Percentiles rank a stretch among this genome's conserved stretches.
These are phyloP conservation scores for Anthostomella pinea DNA, from an alignment of 2,329 filamentous ascomycete species.

Conservation along the genomic window DNA sequence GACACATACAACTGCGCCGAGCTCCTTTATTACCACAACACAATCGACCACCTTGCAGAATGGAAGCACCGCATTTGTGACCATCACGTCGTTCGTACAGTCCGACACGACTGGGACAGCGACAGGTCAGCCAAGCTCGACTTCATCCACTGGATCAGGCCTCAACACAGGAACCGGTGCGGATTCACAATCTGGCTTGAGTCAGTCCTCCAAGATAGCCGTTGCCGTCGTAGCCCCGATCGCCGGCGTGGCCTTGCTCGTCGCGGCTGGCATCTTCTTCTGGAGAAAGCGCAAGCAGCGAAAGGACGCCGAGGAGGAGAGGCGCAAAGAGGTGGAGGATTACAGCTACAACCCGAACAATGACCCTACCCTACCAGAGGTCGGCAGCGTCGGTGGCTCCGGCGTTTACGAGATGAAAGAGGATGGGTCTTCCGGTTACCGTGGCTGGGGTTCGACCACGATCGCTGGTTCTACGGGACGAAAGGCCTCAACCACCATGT, in stretches of 20 bases:
- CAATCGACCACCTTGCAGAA: constrained; percentile 14
- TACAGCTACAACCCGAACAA: constrained; percentile 98
- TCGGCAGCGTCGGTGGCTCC: constrained; percentile 43
- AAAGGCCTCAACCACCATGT: constrained; percentile 87
- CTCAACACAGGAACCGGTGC: constrained; percentile 15
- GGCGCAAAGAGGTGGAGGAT: constrained; percentile 94
- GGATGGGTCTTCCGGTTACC: constrained; percentile 74
- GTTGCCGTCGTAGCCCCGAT: constrained; percentile 94
- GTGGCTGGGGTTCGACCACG: constrained; percentile 87
- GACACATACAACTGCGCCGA: constrained; percentile 3
- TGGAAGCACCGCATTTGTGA: constrained; percentile 21
- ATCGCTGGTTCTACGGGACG: constrained; percentile 65
- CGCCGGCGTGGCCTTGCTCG: constrained; percentile 77
- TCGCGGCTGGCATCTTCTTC: constrained; percentile 73
- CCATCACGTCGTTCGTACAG: constrained; percentile 25
- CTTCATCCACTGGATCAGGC: constrained; percentile 17
- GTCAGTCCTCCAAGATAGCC: constrained; percentile 71
- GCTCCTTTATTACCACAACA: constrained; percentile 1
- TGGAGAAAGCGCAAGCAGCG: constrained; percentile 87
- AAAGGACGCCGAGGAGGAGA: constrained; percentile 80
- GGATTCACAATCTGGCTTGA: constrained; percentile 40
- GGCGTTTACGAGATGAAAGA: constrained; percentile 74
- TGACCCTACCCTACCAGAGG: constrained; percentile 69
- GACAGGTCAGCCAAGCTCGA: constrained; percentile 9
- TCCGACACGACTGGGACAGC: constrained; percentile 12